Percentiles rank a stretch among this genome's conserved stretches.
Conservation (phyloP, 192 early-diverging fungal genomes). For the Spinellus fusiger region DNA sequence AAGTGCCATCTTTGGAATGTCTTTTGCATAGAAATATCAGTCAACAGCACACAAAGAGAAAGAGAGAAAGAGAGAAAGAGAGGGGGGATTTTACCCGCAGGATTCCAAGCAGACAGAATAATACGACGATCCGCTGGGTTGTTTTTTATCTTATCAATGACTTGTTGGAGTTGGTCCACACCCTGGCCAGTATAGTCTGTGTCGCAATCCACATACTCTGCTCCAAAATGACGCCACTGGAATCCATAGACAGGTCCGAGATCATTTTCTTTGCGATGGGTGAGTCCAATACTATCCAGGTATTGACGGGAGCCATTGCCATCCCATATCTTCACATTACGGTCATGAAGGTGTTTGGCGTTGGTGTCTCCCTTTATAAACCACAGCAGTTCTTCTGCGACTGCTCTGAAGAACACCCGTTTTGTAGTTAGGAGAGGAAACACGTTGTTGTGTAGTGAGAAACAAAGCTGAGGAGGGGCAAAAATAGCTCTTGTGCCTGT, state of each 20-base stretch:
- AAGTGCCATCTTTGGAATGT: conserved; percentile 84
- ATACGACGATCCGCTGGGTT: conserved; percentile 89
- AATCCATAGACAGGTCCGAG: conserved; percentile 96
- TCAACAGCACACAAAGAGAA: background rate
- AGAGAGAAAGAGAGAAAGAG: background rate
- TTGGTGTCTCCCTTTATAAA: conserved; percentile 92
- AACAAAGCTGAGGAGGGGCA: conserved; percentile 85
- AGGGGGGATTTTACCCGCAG: conserved; percentile 55
- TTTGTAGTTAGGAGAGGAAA: conserved; percentile 95
- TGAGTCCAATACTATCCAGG: conserved; percentile 78
- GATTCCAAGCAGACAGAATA: conserved; percentile 96
- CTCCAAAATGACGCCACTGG: conserved; percentile 99
- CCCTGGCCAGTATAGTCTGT: conserved; percentile 86
- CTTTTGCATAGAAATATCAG: conserved; percentile 30
- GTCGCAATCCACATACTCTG: conserved; percentile 75
- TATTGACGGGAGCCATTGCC: conserved; percentile 88
- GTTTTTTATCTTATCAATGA: conserved; percentile 79
- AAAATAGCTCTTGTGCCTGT: conserved; percentile 77
- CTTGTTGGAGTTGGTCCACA: conserved; percentile 86
- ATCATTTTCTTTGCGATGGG: conserved; percentile 75
- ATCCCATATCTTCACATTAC: conserved; percentile 79
- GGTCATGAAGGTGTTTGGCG: conserved; percentile 64
- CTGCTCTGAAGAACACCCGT: conserved; percentile 84
- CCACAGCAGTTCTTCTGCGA: conserved; percentile 94
- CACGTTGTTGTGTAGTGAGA: conserved; percentile 62